phyloP scores from a whole-genome alignment of 164 flowering plant genomes.

The Vitis riparia region DNA sequence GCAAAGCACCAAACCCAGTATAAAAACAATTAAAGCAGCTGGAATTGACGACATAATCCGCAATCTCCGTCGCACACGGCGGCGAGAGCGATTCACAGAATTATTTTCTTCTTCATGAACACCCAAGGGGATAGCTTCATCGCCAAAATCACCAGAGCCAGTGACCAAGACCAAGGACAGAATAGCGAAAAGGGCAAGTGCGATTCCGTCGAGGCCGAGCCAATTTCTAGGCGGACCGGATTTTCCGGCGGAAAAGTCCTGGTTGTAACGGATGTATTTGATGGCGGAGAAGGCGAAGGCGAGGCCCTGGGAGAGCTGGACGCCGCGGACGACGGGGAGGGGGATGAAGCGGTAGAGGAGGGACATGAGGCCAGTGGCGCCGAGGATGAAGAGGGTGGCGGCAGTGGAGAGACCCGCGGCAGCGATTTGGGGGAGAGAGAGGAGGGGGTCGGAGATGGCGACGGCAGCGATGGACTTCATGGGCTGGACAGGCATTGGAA shows the following conservation, averaged over 20 bases:
- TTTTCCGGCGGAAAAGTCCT: conserved; percentile 51
- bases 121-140: neutral
- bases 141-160: conserved; percentile 47
- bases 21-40: conserved; percentile 65
- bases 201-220: conserved; percentile 78
- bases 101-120: neutral
- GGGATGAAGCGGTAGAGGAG: conserved; percentile 64
- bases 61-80: conserved; percentile 18
- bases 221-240: conserved; percentile 51
- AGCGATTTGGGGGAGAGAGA: conserved; percentile 65
- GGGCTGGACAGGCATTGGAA: conserved; percentile 97
- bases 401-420: conserved; percentile 84
- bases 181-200: conserved; percentile 58
- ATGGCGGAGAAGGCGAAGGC: conserved; percentile 81
- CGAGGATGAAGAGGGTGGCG: conserved; percentile 63
- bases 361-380: conserved; percentile 85
- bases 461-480: conserved; percentile 97
- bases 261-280: conserved; percentile 68
- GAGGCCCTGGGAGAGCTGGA: conserved; percentile 91
- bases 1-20: conserved; percentile 59
- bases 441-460: conserved; percentile 72
- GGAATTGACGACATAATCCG: conserved; percentile 53
- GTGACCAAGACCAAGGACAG: conserved; percentile 53
- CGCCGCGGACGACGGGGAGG: conserved; percentile 87
- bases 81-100: neutral